Base-by-base conservation (phyloP, 129 eudicot genomes). In the Artemisia annua region DNA sequence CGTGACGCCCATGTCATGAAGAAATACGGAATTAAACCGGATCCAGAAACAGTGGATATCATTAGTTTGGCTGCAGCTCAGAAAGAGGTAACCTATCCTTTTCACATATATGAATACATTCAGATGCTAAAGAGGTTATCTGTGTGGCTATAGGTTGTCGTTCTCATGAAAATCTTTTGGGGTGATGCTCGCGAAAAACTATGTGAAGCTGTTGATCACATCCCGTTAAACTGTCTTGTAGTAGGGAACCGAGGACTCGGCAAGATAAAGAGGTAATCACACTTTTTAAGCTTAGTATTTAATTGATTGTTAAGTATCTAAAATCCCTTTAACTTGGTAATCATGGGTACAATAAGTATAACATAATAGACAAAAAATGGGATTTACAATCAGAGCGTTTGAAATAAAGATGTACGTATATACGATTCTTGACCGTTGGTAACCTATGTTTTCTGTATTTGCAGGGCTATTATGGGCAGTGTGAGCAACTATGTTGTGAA, bases 221-320 rank as follows among this genome's bases (percentile, higher is more conserved):
- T 88, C 66, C 97, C 93, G 4, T 77, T 94, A 26, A 80, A 74
- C 77, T 85, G 85, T 77, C 75, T 94, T 59, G 74, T 94, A 15
- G 73, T 94, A 0, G 99, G 99, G 8, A 94, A 88, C 83, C 85
- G 99, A 70, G 99, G 99, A 6, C 97, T 94, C 69, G 97, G 97
- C 75, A 82, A 78, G 57, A 26, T 94, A 71, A 85, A 90, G 78
- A 94, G 99, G 98, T 90, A 71, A 54, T 55, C 24, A 28, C 32
- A 14, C 58, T 2, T 14, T 13, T 61, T 69, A 14, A 1, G 18
- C 20, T 24, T 3, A 61, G 1, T 51, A n/a, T n/a, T 51, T 51
- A 18, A 51, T 51, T 51, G 17, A 11, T 13, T 51, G 56, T 14
- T 51, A 51, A 3, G 14, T 51, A 14, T n/a, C 56, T 2, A 11